Base-by-base conservation (phyloP, 2,329 filamentous ascomycete genomes). In the Zarea fungicola region DNA sequence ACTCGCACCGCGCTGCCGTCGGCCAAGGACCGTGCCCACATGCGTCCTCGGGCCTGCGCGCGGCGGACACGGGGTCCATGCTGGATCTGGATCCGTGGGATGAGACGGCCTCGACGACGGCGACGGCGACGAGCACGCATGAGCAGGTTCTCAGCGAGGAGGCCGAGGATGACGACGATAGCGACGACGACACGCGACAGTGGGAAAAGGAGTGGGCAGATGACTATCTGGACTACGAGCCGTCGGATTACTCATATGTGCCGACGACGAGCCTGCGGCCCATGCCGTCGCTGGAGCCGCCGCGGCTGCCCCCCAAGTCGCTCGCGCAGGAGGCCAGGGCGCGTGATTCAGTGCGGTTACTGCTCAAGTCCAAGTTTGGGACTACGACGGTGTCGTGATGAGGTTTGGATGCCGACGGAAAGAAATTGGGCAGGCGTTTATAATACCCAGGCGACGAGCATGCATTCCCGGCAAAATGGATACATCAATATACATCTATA, bases 11-110 rank as follows among this genome's bases (percentile, higher is more conserved):
- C 18, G 71, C 75, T 5, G 63, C 68, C 7, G 75, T 80, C 28
- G 78, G 77, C 18, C 72, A 82, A 61, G 70, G 70, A 5, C 64
- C 63, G n/a, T 82, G 78, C 52, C 77, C 77, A 13, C 72, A 80
- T 55, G 59, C 58, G 10, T 53, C 50, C 36, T 26, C 16, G 14
- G 46, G 42, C 14, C 21, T 36, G 21, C 16, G 39, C 8, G 22
- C 29, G 13, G 25, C 28, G 5, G 43, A 48, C 21, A 29, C 39
- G 22, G 32, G 43, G 6, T 43, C 25, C 4, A 35, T 14, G 31
- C 40, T 35, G 26, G 34, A 58, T 50, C 50, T 53, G 10, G 22
- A 9, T 26, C 26, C 21, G 29, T 22, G 18, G 40, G 18, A 35
- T 36, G 37, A 13, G 5, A 32, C 22, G 19, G 42, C 4, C 3